Conservation (phyloP, 129 eudicot species). For the Kitagawia praeruptora region DNA sequence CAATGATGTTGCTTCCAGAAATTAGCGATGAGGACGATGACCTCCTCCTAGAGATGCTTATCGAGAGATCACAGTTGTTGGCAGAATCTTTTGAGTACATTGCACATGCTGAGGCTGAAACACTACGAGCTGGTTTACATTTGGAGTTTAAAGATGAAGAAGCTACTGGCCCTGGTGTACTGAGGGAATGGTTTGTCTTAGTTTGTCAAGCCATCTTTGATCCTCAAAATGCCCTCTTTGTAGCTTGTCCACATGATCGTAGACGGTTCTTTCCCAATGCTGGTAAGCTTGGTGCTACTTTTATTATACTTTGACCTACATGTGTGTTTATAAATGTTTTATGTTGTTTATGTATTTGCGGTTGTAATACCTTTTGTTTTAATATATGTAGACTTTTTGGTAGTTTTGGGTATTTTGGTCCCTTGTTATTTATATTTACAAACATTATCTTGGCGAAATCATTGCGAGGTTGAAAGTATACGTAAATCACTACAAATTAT, state of each 20-base stretch:
- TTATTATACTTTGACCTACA: neutral
- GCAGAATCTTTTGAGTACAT: slow-evolving; percentile 71
- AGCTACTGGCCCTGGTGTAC: slow-evolving; percentile 94
- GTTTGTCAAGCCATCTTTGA: slow-evolving; percentile 81
- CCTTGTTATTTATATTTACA: neutral
- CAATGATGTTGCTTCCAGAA: slow-evolving; percentile 68
- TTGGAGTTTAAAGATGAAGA: slow-evolving; percentile 87
- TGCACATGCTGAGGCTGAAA: slow-evolving; percentile 36
- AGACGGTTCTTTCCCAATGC: slow-evolving; percentile 92
- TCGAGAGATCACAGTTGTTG: slow-evolving; percentile 58
- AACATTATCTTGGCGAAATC: no score
- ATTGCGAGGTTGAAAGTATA: no score
- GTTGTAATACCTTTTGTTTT: neutral
- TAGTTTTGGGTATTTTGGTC: neutral
- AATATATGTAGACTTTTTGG: no score
- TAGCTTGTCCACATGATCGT: slow-evolving; percentile 81
- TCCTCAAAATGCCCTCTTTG: slow-evolving; percentile 76
- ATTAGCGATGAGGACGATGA: slow-evolving; percentile 55
- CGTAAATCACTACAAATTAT: no score
- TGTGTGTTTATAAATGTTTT: neutral
- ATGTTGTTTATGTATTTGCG: no score
- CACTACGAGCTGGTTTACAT: slow-evolving; percentile 54
- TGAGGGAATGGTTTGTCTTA: slow-evolving; percentile 89
- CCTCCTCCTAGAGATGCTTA: slow-evolving; percentile 66
- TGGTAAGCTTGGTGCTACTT: slow-evolving; percentile 29